Conservation (phyloP, 768 basidiomycete genomes). For the Phylloporus sp. region DNA sequence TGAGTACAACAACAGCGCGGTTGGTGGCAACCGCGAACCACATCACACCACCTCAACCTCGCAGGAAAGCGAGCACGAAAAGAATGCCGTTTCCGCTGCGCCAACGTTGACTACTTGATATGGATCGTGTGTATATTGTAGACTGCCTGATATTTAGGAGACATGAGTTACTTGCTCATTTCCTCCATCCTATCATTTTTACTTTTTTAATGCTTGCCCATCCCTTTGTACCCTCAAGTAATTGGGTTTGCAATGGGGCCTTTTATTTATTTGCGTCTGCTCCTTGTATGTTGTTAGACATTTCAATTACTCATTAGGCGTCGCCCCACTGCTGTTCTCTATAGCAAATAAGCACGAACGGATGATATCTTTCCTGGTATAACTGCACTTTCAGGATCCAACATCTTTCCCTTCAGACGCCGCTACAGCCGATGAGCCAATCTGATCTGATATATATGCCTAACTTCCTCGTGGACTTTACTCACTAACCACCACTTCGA, state of each 20-base stretch:
- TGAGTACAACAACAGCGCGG: conserved; percentile 27
- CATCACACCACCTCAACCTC: conserved; percentile 26
- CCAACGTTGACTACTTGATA: background rate
- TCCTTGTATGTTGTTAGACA: too few relatives aligned
- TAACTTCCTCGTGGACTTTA: too few relatives aligned
- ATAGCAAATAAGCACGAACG: too few relatives aligned
- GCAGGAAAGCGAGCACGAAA: conserved; percentile 29
- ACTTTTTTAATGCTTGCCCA: too few relatives aligned
- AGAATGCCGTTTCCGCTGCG: conserved; percentile 6
- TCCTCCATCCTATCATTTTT: background rate
- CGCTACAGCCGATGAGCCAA: too few relatives aligned
- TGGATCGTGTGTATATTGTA: background rate
- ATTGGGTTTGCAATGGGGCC: background rate
- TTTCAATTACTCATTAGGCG: too few relatives aligned
- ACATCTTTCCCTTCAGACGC: too few relatives aligned
- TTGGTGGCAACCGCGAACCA: conserved; percentile 34
- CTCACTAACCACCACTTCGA: too few relatives aligned
- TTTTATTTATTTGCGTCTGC: background rate
- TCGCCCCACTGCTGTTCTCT: too few relatives aligned
- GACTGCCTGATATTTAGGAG: background rate
- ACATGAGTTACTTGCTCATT: background rate
- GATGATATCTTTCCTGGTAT: too few relatives aligned
- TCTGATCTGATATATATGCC: too few relatives aligned
- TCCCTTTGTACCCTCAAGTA: background rate
- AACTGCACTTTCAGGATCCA: too few relatives aligned